Evolutionary conservation across 129 eudicot species (phyloP).

Genomic region (Flaveria bidentis): DNA sequence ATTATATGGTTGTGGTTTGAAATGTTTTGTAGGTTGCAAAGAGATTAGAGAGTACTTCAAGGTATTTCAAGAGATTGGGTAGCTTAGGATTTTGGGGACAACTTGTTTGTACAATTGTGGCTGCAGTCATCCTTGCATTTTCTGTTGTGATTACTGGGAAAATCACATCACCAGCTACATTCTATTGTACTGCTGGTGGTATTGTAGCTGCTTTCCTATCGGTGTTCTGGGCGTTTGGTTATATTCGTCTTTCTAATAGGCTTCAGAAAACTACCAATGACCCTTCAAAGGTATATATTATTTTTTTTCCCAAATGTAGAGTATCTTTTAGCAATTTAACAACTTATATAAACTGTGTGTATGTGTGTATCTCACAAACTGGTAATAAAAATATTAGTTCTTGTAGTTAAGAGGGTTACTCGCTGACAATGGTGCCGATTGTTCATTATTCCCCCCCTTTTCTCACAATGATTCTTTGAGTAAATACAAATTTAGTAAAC

Average conservation of each 20-base stretch:
- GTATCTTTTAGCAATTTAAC: background rate
- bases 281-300: slow-evolving; percentile 72
- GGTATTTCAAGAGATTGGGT: slow-evolving; percentile 88
- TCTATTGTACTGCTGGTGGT: slow-evolving; percentile 78
- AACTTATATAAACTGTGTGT: background rate
- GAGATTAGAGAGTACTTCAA: slow-evolving; percentile 69
- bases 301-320: background rate
- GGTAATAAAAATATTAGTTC: background rate
- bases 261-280: slow-evolving; percentile 74
- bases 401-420: background rate
- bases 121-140: slow-evolving; percentile 80
- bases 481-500: background rate
- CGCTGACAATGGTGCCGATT: background rate
- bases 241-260: slow-evolving; percentile 69
- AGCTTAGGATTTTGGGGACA: slow-evolving; percentile 93
- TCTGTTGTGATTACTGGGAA: slow-evolving; percentile 65
- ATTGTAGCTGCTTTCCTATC: slow-evolving; percentile 88
- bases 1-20: background rate
- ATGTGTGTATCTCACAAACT: slow-evolving; percentile 4
- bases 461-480: background rate
- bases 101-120: slow-evolving; percentile 61
- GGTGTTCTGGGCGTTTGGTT: slow-evolving; percentile 90
- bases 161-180: slow-evolving; percentile 75
- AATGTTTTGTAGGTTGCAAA: slow-evolving; percentile 58
- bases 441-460: background rate